phyloP scores from a whole-genome alignment of 805 yeast species.

The Maudiozyma saulgeensis region DNA sequence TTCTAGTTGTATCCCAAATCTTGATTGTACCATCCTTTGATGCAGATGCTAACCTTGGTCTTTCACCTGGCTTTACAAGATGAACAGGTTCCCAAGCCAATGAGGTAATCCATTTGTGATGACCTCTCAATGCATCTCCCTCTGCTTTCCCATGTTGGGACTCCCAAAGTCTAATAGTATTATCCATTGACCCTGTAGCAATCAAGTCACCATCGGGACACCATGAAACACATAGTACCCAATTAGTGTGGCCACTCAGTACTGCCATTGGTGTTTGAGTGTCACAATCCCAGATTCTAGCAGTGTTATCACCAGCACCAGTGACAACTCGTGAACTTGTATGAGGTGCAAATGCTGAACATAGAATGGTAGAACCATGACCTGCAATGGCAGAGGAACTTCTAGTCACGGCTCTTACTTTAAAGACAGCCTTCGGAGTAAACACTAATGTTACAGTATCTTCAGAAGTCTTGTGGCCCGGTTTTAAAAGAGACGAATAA shows the following conservation, averaged over 20 bases:
- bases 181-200: constrained; percentile 96
- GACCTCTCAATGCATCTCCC: constrained; percentile 73
- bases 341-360: constrained; percentile 89
- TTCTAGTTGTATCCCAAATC: constrained; percentile 76
- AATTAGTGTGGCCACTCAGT: constrained; percentile 74
- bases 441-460: constrained; percentile 84
- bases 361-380: constrained; percentile 86
- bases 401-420: constrained; percentile 83
- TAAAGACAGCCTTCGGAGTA: constrained; percentile 92
- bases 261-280: constrained; percentile 86
- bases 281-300: constrained; percentile 93
- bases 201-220: constrained; percentile 84
- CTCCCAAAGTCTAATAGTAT: constrained; percentile 82
- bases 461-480: constrained; percentile 82
- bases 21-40: constrained; percentile 87
- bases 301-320: constrained; percentile 94
- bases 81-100: constrained; percentile 93
- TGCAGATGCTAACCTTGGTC: constrained; percentile 69
- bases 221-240: constrained; percentile 90
- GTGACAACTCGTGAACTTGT: constrained; percentile 79
- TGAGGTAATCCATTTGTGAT: constrained; percentile 80
- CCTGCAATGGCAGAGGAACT: constrained; percentile 90
- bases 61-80: constrained; percentile 52
- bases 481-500: constrained; percentile 73
- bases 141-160: constrained; percentile 59